Percentiles rank a stretch among this genome's conserved stretches.
phyloP scores from a whole-genome alignment of 441 rosid genomes.

The Erodium trifolium region DNA sequence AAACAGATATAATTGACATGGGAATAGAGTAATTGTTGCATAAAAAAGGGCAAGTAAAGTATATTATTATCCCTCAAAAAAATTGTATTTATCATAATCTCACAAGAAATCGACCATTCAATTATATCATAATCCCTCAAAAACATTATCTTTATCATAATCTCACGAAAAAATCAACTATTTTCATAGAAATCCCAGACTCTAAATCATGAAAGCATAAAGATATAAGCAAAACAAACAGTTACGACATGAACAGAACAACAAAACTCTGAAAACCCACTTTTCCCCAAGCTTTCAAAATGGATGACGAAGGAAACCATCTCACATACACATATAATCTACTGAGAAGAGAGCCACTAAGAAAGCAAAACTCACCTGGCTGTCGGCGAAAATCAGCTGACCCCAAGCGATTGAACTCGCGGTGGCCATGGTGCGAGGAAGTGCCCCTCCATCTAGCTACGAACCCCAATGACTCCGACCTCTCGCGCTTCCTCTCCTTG shows the following conservation, averaged over 20 bases:
- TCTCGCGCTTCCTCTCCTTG: slow-evolving; percentile 82
- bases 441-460: slow-evolving; percentile 73
- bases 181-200: neutral
- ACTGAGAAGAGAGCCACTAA: neutral
- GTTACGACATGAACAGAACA: neutral
- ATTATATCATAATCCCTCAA: neutral
- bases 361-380: slow-evolving; percentile 39
- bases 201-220: no score
- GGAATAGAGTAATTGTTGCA: slow-evolving; percentile 13
- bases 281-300: neutral
- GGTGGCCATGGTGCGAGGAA: slow-evolving; percentile 41
- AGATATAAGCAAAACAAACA: neutral
- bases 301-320: neutral
- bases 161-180: neutral
- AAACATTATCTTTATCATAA: neutral
- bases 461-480: slow-evolving; percentile 50
- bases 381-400: slow-evolving; percentile 70
- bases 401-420: slow-evolving; percentile 60
- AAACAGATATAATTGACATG: slow-evolving; percentile 22
- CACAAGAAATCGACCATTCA: no score
- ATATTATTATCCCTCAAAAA: no score
- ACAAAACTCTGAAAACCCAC: neutral
- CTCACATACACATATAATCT: no score
- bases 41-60: neutral
- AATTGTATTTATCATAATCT: no score